Evolutionary conservation across 2,329 filamentous ascomycete species (phyloP), one percentile per base, ranked within the genome.

Genomic region (Stromatinia cepivora): DNA sequence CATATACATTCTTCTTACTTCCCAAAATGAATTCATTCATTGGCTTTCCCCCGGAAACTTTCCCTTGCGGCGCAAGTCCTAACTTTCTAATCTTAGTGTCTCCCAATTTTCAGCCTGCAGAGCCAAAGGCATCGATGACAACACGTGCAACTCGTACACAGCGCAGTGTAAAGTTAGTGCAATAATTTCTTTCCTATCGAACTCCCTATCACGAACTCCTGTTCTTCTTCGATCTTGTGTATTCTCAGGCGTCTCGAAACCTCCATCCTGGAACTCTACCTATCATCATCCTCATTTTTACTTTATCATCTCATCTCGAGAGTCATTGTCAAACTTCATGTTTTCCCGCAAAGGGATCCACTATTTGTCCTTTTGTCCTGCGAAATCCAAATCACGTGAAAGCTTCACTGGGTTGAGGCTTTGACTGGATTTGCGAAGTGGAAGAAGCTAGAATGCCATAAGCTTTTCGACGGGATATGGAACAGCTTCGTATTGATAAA

Each of bases 111-210:
- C 54, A 20, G 28, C 63, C 11, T 71, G 70, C 25, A 69, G 58
- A 46, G 68, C 63, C 53, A 65, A 64, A 9, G 68, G 63, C 6
- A 57, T 34, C 17, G 70, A 17, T 0, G 70, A 71, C n/a, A 71
- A 71, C 20, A 71, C 64, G 10, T 71, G 70, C 59, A 70, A 71
- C 36, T 67, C 68, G 17, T 71, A 70, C n/a, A 70, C 48, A 15
- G 70, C 70, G 25, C 70, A 71, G 46, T 70, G 70, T 64, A 71
- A 63, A 63, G 59, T 52, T 31, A 52, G 59, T 63, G 17, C 13
- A 34, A 20, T 36, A 13, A 25, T 34, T 63, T 52, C 9, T 52
- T 36, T 25, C 2, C 3, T 9, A n/a, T 15, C 34, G 10, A 5
- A 1, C 39, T 31, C 3, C 17, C 1, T 10, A 28, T 17, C 36